Conservation (phyloP, 2,329 filamentous ascomycete genomes). For the Penicillium sp. region DNA sequence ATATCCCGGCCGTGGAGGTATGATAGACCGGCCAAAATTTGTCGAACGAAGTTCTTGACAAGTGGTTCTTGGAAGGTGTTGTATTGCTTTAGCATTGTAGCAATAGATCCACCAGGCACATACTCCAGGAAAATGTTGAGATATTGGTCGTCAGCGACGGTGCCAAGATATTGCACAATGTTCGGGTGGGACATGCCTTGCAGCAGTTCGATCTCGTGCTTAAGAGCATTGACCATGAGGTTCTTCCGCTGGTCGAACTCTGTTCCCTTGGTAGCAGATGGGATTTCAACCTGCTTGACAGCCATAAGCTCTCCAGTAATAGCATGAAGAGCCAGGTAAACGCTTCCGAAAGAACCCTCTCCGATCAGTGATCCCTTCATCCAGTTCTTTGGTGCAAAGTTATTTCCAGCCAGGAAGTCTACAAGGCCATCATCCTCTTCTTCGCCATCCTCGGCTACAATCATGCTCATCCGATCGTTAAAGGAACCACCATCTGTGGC, state of each 20-base stretch:
- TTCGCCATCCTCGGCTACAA: conserved; percentile 86
- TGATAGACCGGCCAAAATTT: conserved; percentile 87
- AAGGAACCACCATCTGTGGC: conserved; percentile 68
- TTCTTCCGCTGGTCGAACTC: conserved; percentile 89
- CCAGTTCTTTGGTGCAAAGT: conserved; percentile 97
- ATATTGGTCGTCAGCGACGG: conserved; percentile 83
- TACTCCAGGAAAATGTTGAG: conserved; percentile 99
- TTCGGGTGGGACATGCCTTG: conserved; percentile 94
- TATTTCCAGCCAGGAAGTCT: conserved; percentile 87
- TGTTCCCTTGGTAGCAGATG: conserved; percentile 72
- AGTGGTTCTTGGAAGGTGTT: conserved; percentile 90
- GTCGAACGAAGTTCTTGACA: conserved; percentile 92
- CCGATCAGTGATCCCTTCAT: conserved; percentile 98
- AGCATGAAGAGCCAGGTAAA: conserved; percentile 91
- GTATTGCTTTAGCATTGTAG: conserved; percentile 98
- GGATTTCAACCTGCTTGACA: conserved; percentile 95
- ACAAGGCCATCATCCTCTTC: conserved; percentile 62
- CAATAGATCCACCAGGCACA: conserved; percentile 93
- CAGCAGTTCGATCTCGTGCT: conserved; percentile 91
- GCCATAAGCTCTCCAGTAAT: conserved; percentile 97
- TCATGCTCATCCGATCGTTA: conserved; percentile 78
- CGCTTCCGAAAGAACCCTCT: conserved; percentile 92
- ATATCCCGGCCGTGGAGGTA: conserved; percentile 95
- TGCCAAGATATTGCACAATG: conserved; percentile 97
- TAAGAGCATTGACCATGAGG: conserved; percentile 95